phyloP scores from a whole-genome alignment of 1,139 yeast species.

The Spathaspora sp. region DNA sequence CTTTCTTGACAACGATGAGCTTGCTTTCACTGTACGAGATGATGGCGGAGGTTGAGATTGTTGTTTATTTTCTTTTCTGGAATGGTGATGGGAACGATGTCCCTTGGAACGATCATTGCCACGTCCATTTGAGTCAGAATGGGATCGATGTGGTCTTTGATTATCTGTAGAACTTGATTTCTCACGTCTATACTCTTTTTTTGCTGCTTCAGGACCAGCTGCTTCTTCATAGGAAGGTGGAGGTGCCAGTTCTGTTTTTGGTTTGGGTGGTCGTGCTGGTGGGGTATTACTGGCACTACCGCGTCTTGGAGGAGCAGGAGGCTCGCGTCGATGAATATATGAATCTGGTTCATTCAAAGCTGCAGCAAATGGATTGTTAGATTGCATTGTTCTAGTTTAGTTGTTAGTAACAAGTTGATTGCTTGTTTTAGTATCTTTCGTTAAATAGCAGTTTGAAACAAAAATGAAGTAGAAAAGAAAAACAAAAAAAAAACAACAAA shows the following conservation, averaged over 20 bases:
- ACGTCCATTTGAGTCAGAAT: conserved; percentile 7
- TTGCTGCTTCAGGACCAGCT: conserved; percentile 47
- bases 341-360: conserved; percentile 41
- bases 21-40: conserved; percentile 3
- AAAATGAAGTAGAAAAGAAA: neutral
- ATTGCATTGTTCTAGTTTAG: conserved; percentile 38
- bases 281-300: conserved; percentile 14
- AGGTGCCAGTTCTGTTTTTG: conserved; percentile 24
- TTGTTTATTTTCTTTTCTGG: conserved; percentile 2
- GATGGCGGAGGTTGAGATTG: conserved; percentile 7
- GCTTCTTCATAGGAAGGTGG: conserved; percentile 72
- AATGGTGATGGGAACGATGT: conserved; percentile 2
- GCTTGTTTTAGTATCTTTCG: neutral
- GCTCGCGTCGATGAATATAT: conserved; percentile 34
- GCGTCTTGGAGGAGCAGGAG: conserved; percentile 25
- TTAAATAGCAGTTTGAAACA: neutral
- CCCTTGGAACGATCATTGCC: neutral
- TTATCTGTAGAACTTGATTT: conserved; percentile 13
- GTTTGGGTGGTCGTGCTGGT: conserved; percentile 35
- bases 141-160: conserved; percentile 10
- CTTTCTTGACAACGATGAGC: conserved; percentile 16
- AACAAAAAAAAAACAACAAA: neutral
- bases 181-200: conserved; percentile 53
- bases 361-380: conserved; percentile 59
- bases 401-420: conserved; percentile 20